A percentile compares a stretch with the other conserved stretches of the same genome.
Evolutionary conservation across 1,284 basidiomycete species (phyloP).

Genomic region (Mycena sp.): DNA sequence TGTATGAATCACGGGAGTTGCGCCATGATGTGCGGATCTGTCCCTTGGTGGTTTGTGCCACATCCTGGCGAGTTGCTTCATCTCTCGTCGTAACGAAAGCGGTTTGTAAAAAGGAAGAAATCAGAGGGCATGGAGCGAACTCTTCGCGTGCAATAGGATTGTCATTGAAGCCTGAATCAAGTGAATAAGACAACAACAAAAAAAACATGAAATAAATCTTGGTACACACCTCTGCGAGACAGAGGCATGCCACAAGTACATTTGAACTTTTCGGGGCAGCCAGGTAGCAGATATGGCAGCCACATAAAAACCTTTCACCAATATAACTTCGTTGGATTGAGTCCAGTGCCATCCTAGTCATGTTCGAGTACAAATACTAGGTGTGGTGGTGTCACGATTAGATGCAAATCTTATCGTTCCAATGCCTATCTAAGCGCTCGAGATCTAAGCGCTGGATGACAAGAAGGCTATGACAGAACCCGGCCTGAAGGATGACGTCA

Average conservation of each 20-base stretch:
- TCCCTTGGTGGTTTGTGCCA: conserved; percentile 18
- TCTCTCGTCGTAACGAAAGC: conserved; percentile 13
- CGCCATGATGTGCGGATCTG: conserved; percentile 12
- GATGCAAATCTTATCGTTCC: no score
- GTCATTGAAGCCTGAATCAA: conserved; percentile 21
- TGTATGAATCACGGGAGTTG: conserved; percentile 26
- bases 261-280: background rate
- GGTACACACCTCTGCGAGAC: background rate
- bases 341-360: background rate
- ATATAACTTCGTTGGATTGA: background rate
- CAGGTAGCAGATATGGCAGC: conserved; percentile 7
- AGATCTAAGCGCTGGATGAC: no score
- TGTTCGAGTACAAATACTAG: background rate
- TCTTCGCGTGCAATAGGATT: conserved; percentile 26
- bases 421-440: no score
- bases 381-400: no score
- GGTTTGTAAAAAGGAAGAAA: conserved; percentile 26
- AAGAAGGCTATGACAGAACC: no score
- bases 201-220: background rate
- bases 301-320: background rate
- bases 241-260: background rate
- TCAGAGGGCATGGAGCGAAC: conserved; percentile 15
- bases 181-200: background rate
- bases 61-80: conserved; percentile 8
- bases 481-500: no score